Evolutionary conservation across 352 stramenopile genomes (phyloP).

Genomic region (Phytophthora rubi): DNA sequence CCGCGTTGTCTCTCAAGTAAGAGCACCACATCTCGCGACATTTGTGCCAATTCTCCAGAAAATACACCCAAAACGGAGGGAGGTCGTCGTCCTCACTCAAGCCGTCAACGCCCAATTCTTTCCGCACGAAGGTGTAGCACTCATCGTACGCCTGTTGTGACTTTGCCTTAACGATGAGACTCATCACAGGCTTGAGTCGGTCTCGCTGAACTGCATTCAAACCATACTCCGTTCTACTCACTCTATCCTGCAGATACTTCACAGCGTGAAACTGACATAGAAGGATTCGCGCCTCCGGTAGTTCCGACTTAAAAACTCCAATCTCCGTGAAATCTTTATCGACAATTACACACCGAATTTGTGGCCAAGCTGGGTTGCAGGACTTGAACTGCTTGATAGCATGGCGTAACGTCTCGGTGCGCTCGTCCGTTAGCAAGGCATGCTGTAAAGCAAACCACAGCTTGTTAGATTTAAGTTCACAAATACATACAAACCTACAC

Average conservation of each 20-base stretch:
- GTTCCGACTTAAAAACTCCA: no score
- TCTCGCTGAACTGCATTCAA: background rate
- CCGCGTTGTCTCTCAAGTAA: background rate
- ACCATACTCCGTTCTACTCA: background rate
- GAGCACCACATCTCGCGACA: conserved; percentile 5
- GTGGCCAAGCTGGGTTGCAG: background rate
- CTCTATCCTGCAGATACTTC: no score
- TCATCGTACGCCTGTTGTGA: background rate
- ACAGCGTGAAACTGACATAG: no score
- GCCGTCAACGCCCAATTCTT: no score
- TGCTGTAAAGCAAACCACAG: no score
- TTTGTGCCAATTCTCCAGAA: conserved; percentile 6
- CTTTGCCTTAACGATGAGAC: conserved; percentile 7
- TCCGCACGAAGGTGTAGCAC: no score
- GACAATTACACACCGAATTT: background rate
- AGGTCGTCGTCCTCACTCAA: no score
- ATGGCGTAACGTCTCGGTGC: background rate
- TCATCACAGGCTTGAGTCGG: conserved; percentile 3
- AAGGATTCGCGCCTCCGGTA: no score
- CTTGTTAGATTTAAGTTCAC: no score
- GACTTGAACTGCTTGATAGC: background rate
- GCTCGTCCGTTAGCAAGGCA: background rate
- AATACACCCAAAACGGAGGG: background rate
- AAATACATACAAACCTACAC: background rate
- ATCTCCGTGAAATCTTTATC: no score